Evolutionary conservation across 768 basidiomycete species (phyloP).

Genomic region (Suillus cothurnatus): DNA sequence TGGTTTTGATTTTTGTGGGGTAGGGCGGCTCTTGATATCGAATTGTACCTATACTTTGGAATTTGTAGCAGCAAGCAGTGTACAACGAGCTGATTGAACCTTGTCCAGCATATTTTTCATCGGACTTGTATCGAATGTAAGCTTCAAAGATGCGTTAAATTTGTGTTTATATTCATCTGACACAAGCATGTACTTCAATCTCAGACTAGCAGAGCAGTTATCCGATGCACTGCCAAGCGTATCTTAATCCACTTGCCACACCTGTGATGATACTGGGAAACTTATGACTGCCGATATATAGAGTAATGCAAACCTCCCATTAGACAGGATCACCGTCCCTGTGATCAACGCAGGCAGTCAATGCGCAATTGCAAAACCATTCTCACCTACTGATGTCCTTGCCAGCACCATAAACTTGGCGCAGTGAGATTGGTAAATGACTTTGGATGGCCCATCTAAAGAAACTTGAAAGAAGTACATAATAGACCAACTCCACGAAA

Average conservation of each 20-base stretch:
- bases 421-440: background rate
- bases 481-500: background rate
- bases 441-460: background rate
- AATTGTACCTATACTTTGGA: background rate
- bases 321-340: constrained; percentile 64
- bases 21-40: background rate
- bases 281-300: constrained; percentile 52
- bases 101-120: background rate
- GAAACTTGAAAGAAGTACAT: background rate
- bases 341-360: constrained; percentile 44
- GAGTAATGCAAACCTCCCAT: constrained; percentile 67
- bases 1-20: background rate
- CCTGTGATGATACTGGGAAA: constrained; percentile 77
- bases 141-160: background rate
- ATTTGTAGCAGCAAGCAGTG: background rate
- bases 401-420: too few relatives aligned
- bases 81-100: background rate
- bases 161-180: background rate
- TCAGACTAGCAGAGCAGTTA: background rate
- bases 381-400: constrained; percentile 71
- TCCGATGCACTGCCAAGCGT: background rate
- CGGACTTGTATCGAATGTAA: background rate
- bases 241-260: constrained; percentile 40
- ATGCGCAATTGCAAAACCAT: background rate
- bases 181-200: background rate